A percentile compares a stretch with the other conserved stretches of the same genome.
phyloP scores from a whole-genome alignment of 2,329 filamentous ascomycete genomes.

The Ampelomyces quisqualis region DNA sequence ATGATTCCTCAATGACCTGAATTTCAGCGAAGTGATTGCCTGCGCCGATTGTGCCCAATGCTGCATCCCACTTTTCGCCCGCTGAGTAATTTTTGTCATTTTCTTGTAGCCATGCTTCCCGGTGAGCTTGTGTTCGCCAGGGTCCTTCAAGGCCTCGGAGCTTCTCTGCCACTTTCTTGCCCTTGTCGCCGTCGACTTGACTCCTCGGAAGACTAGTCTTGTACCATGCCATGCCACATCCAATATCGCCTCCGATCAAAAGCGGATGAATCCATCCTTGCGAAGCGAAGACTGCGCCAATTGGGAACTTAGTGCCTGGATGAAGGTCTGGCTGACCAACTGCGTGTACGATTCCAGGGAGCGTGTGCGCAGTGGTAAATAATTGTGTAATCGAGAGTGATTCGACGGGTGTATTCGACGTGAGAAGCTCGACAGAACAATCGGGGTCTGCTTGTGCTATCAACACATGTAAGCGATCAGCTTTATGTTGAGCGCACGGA shows the following conservation, averaged over 20 bases:
- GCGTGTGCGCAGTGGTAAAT: slow-evolving; percentile 29
- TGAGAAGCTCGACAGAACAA: slow-evolving; percentile 27
- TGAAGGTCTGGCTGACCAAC: slow-evolving; percentile 44
- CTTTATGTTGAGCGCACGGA: background rate
- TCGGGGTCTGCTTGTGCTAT: slow-evolving; percentile 19
- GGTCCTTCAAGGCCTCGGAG: slow-evolving; percentile 41
- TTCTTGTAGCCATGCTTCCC: slow-evolving; percentile 35
- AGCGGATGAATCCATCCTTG: slow-evolving; percentile 42
- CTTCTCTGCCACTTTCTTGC: slow-evolving; percentile 39
- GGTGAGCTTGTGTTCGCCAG: slow-evolving; percentile 29
- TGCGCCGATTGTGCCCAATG: slow-evolving; percentile 43
- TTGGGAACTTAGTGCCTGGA: slow-evolving; percentile 42
- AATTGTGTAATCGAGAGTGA: slow-evolving; percentile 35
- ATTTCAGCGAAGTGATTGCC: slow-evolving; percentile 46
- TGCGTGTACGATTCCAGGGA: slow-evolving; percentile 40
- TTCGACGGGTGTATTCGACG: slow-evolving; percentile 33
- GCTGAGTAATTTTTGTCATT: slow-evolving; percentile 21
- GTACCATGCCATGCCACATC: slow-evolving; percentile 46
- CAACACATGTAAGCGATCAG: slow-evolving; percentile 4
- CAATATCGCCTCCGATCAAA: slow-evolving; percentile 44
- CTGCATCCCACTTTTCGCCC: slow-evolving; percentile 35
- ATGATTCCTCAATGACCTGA: slow-evolving; percentile 40
- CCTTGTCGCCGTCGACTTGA: slow-evolving; percentile 40
- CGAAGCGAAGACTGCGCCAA: slow-evolving; percentile 42
- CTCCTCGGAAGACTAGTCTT: slow-evolving; percentile 31